A percentile compares a stretch with the other conserved stretches of the same genome.
Evolutionary conservation across 805 yeast genomes (phyloP).

Genomic region (Candida berthetii): DNA sequence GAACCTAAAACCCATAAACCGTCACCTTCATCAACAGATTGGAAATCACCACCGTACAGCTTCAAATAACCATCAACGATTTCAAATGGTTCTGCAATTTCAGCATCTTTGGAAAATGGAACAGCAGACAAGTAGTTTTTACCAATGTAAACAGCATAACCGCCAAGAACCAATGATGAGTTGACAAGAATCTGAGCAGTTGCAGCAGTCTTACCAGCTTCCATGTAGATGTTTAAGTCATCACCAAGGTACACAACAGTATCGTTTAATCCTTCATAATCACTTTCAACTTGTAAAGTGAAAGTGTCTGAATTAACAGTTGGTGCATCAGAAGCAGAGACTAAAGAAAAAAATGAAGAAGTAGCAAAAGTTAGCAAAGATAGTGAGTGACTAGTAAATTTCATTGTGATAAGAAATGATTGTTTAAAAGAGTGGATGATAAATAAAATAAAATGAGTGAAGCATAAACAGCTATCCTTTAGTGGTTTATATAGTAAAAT

Average conservation of each 20-base stretch:
- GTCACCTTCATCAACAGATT: slow-evolving; percentile 3
- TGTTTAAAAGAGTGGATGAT: too few relatives aligned
- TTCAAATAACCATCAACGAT: slow-evolving; percentile 3
- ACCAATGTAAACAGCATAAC: slow-evolving; percentile 2
- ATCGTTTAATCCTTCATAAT: slow-evolving; percentile 12
- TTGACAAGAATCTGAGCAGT: not conserved
- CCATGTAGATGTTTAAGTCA: not conserved
- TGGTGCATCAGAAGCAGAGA: too few relatives aligned
- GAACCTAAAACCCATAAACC: slow-evolving; percentile 2
- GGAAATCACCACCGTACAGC: slow-evolving; percentile 3
- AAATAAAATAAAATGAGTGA: too few relatives aligned
- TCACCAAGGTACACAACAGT: slow-evolving; percentile 14
- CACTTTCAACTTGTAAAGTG: not conserved
- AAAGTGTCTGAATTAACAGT: not conserved
- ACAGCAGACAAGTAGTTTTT: slow-evolving; percentile 1
- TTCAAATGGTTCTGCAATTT: slow-evolving; percentile 1
- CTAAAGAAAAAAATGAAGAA: too few relatives aligned
- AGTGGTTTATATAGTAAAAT: too few relatives aligned
- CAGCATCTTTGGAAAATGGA: not conserved
- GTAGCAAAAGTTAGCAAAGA: too few relatives aligned
- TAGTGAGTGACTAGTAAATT: too few relatives aligned
- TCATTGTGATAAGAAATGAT: too few relatives aligned
- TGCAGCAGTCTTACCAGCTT: not conserved
- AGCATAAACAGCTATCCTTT: too few relatives aligned
- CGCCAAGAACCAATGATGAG: not conserved